Conservation (phyloP, 2,329 filamentous ascomycete species). For the Scedosporium apiospermum region DNA sequence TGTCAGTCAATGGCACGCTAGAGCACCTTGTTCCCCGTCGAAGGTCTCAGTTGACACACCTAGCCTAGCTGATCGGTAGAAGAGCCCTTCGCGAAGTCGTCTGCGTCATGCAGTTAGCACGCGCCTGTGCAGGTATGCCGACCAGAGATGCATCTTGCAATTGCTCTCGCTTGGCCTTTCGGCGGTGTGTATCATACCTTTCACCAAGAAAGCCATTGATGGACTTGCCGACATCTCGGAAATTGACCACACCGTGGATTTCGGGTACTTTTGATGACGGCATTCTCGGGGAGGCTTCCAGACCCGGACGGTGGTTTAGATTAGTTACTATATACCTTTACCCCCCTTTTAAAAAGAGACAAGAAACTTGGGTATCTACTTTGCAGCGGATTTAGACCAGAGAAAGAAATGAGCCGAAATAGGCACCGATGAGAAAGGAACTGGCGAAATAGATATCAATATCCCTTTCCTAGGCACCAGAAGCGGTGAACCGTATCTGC, state of each 20-base stretch:
- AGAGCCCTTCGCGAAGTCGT: slow-evolving; percentile 47
- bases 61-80: slow-evolving; percentile 60
- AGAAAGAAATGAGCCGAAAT: no score
- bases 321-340: neutral
- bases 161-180: no score
- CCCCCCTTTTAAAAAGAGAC: no score
- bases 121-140: neutral
- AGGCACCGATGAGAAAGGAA: no score
- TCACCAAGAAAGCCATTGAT: slow-evolving; percentile 50
- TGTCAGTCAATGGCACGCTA: neutral
- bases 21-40: neutral
- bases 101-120: slow-evolving; percentile 17
- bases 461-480: no score
- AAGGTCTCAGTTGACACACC: slow-evolving; percentile 22
- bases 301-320: neutral
- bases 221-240: slow-evolving; percentile 63
- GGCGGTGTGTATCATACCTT: slow-evolving; percentile 30
- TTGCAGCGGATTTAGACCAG: no score
- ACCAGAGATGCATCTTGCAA: neutral
- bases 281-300: no score
- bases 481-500: no score
- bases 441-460: no score
- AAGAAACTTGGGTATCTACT: no score
- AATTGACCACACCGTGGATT: slow-evolving; percentile 49
- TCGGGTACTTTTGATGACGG: no score